These are phyloP conservation scores for Malassezia restricta DNA, from an alignment of 1,284 basidiomycete genomes.

Conservation along the genomic window DNA sequence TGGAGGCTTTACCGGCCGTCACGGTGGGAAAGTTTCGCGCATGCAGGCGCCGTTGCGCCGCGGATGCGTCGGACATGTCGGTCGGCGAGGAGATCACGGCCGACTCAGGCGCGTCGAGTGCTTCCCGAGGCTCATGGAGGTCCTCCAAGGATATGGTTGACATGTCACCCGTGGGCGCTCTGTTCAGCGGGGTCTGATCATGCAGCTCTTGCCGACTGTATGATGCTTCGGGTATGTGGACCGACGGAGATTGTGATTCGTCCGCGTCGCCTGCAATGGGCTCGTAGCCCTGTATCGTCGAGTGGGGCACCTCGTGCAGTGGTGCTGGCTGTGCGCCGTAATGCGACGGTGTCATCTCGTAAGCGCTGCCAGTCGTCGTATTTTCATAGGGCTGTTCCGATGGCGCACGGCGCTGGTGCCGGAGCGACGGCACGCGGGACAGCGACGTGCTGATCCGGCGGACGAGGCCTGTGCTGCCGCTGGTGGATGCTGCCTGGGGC, in stretches of 20 bases:
- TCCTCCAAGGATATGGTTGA: conserved; percentile 9
- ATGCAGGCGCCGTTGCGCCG: background rate
- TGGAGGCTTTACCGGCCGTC: conserved; percentile 12
- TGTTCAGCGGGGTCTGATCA: background rate
- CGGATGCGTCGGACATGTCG: too few relatives aligned
- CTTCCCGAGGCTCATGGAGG: background rate
- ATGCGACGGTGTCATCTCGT: conserved; percentile 4
- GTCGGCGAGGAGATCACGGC: too few relatives aligned
- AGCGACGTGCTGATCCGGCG: conserved; percentile 10
- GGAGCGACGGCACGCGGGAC: conserved; percentile 2
- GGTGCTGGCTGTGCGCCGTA: background rate
- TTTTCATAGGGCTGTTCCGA: background rate
- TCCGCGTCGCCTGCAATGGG: conserved; percentile 3
- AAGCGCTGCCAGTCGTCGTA: background rate
- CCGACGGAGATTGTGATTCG: background rate
- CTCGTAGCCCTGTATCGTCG: background rate
- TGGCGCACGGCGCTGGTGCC: conserved; percentile 2
- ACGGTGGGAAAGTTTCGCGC: conserved; percentile 12
- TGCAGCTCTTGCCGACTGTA: background rate
- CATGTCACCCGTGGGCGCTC: background rate
- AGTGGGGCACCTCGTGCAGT: background rate
- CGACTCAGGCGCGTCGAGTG: too few relatives aligned
- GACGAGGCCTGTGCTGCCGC: conserved; percentile 2
- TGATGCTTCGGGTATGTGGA: background rate
- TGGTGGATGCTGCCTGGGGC: background rate